Evolutionary conservation across 2,329 filamentous ascomycete genomes (phyloP), one percentile per base, ranked within the genome.

Genomic region (Xylaria multiplex): DNA sequence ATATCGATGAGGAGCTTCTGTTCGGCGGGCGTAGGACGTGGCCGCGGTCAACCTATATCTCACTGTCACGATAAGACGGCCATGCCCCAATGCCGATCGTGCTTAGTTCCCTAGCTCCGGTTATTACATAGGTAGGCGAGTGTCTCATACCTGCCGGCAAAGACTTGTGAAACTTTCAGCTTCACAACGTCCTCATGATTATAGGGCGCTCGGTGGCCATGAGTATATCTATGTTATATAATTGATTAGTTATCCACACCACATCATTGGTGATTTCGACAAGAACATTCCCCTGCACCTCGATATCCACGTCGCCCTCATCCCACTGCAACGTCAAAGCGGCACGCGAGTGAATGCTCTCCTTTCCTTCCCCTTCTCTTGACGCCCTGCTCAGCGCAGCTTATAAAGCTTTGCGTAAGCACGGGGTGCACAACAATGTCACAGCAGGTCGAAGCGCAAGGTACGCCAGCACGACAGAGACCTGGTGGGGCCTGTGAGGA

Each of bases 401-500:
- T 62, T 62, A 62, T 14, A 49, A 62, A 62, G 50, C 43, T n/a
- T 55, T 62, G 42, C 42, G 32, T 62, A 49, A 62, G 59, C 59
- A 55, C 52, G 32, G 52, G 59, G 52, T 43, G 56, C 6, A 56
- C 52, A 24, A 56, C 43, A 32, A 62, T 61, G 59, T 37, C 52
- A 35, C 59, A 55, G 43, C 59, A 48, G 42, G 42, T 55, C 32
- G 59, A 62, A 14, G 52, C 42, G 16, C 43, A 43, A 42, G 50
- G 43, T 37, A 56, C 52, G 32, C 52, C 52, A 43, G 42, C 59
- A 9, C 65, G 65, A n/a, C 65, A 67, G 46, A 42, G 46, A 32
- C 65, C 65, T 4, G 65, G 65, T 24, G 61, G 19, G 13, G 65
- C 65, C 14, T 64, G 65, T 16, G 61, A 64, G 24, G 65, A 67